Evolutionary conservation across 2,329 filamentous ascomycete species (phyloP), one percentile per base, ranked within the genome.

Genomic region (Cryphonectria radicalis): DNA sequence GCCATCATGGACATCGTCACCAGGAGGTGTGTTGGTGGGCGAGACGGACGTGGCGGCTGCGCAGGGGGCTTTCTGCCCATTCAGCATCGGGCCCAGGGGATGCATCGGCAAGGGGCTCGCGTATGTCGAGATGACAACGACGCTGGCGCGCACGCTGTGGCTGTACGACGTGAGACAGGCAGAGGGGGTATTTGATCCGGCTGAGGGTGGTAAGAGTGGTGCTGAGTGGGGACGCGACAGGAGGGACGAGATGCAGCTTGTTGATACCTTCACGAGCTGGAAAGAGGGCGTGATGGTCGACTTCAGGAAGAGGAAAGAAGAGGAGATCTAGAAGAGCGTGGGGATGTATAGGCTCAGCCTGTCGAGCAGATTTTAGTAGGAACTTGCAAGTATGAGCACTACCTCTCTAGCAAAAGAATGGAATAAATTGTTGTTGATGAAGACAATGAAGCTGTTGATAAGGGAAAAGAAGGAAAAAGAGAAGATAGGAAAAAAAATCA

Each of bases 81-180:
- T 94, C 76, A 90, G 87, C 63, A 83, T 93, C 73, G 92, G 92
- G 0, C 89, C 91, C 0, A 82, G 91, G 14, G 90, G 90, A 2
- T 94, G 92, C 77, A 92, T 93, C 69, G 92, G 91, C 0, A 93
- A 93, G 84, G 86, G 87, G 0, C 80, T 92, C 62, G 90, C 90
- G 1, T 91, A 92, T 75, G 84, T 88, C 62, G 91, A 93, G 82
- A 87, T 92, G 86, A 87, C 83, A 67, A 86, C 88, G 6, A 87
- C 89, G 2, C 78, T 93, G 69, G 90, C 90, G 46, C 80, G 90
- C 19, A 83, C 89, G 28, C 76, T 93, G 71, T 92, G 83, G 74
- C 72, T 88, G 75, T 92, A 90, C 73, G 90, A 92, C 73, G 74
- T 92, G 79, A 81, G 87, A 62, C 82, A 81, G 76, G 84, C 87